Evolutionary conservation across 2,329 filamentous ascomycete species (phyloP), one percentile per base, ranked within the genome.

Genomic region (Epichloe sibirici): DNA sequence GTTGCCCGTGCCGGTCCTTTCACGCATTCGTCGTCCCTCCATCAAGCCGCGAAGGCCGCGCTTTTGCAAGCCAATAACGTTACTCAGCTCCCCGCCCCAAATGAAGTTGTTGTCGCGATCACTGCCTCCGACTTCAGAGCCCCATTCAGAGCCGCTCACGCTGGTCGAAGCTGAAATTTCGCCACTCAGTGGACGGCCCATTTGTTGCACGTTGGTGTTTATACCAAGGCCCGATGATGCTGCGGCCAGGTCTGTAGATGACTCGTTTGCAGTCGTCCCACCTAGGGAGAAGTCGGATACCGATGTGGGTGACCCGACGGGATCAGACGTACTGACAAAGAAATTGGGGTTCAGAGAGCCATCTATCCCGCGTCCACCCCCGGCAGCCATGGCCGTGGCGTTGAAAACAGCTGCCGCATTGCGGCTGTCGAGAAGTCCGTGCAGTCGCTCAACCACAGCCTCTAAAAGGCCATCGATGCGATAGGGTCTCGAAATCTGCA

Each of bases 341-440:
- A 77, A 82, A 61, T 83, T 82, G 53, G 81, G 82, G 60, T 82
- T 82, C 34, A 82, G 68, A 1, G 72, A 74, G 39, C 76, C 88
- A 51, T 86, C 83, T 31, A 91, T 88, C 47, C 88, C 87, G 47
- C 90, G 82, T 0, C 93, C 93, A 28, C 93, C 90, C 11, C 93
- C 93, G 1, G 93, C 93, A 0, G 90, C 93, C 93, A 97, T 97
- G 51, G 93, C 93, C 0, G 91, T 93, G 0, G 93, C 93, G 59
- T 98, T 98, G 74, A 98, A 98, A 0, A 98, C 90, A 5, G 93
- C 93, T 0, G 93, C 93, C 0, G 93, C 91, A 59, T 97, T 98
- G 46, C 91, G 81, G 47, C 88, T 93, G 66, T 98, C 93, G 4
- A 98, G 79, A 0, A 94, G 80, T 34, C 87, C 79, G 63, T 98